Evolutionary conservation across 192 early-diverging fungal species (phyloP).

Genomic region (Entomortierella beljakovae): DNA sequence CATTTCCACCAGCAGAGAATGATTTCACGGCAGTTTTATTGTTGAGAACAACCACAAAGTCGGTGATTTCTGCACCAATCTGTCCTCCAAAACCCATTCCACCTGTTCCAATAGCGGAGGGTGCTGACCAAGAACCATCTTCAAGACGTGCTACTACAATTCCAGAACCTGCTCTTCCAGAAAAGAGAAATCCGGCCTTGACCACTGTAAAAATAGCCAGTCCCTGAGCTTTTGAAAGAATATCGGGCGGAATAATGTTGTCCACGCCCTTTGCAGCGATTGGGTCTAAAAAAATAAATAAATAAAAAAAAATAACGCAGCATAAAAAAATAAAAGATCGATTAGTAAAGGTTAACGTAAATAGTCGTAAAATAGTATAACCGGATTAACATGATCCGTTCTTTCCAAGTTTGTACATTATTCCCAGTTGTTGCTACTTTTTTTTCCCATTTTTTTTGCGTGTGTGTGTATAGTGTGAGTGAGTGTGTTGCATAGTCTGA

Average conservation of each 20-base stretch:
- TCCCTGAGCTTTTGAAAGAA: constrained; percentile 85
- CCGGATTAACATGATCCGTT: no score
- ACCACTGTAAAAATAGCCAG: constrained; percentile 94
- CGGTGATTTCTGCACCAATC: constrained; percentile 90
- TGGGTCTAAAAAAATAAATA: constrained; percentile 22
- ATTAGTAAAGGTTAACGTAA: no score
- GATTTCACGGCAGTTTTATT: constrained; percentile 86
- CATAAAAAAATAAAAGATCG: neutral
- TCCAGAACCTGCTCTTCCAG: constrained; percentile 89
- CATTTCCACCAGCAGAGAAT: constrained; percentile 86
- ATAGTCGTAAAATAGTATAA: no score
- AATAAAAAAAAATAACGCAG: neutral
- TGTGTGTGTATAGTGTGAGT: no score
- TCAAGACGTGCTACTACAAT: constrained; percentile 85
- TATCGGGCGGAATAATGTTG: constrained; percentile 73
- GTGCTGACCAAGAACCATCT: constrained; percentile 86
- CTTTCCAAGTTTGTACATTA: no score
- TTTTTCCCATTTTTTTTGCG: no score
- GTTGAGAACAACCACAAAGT: constrained; percentile 93
- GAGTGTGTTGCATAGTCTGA: no score
- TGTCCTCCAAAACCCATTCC: constrained; percentile 91
- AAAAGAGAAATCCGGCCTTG: constrained; percentile 95
- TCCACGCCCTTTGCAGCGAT: constrained; percentile 64
- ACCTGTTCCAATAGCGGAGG: constrained; percentile 85
- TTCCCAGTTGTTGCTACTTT: no score